Conservation (phyloP, 2,329 filamentous ascomycete species). For the Cercospora nicotianae region DNA sequence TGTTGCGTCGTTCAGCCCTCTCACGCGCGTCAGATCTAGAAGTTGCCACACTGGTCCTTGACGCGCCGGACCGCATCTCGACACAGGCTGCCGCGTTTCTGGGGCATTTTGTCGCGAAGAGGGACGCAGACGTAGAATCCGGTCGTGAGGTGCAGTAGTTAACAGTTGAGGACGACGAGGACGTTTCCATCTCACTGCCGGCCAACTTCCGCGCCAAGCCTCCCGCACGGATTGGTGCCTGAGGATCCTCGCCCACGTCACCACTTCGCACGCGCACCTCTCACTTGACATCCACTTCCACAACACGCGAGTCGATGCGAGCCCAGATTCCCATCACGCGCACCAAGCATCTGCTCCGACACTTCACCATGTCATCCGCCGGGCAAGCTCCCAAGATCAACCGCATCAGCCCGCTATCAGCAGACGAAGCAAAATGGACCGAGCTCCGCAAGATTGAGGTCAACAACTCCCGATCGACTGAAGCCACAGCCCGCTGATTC, state of each 20-base stretch:
- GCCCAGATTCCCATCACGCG: slow-evolving; percentile 17
- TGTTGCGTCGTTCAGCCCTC: no score
- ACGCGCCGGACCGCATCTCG: no score
- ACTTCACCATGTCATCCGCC: slow-evolving; percentile 29
- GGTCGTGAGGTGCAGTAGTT: no score
- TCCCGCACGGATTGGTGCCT: background rate
- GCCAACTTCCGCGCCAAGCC: background rate
- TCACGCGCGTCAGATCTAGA: no score
- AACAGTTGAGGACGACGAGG: no score
- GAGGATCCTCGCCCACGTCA: background rate
- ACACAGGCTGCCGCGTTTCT: no score
- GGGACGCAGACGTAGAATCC: no score
- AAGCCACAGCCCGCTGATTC: slow-evolving; percentile 1
- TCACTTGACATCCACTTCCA: background rate
- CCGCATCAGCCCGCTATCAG: slow-evolving; percentile 50
- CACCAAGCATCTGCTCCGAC: slow-evolving; percentile 22
- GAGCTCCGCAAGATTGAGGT: slow-evolving; percentile 56
- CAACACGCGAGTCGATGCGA: slow-evolving; percentile 2
- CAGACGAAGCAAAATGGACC: slow-evolving; percentile 58
- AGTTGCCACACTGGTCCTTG: no score
- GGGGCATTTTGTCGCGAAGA: no score
- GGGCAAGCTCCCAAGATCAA: slow-evolving; percentile 51
- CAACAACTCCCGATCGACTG: background rate
- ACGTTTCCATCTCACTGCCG: no score
- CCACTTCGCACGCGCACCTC: background rate